These are phyloP conservation scores for Olyra latifolia DNA, from an alignment of 176 grass and related monocot species.

Conservation along the genomic window DNA sequence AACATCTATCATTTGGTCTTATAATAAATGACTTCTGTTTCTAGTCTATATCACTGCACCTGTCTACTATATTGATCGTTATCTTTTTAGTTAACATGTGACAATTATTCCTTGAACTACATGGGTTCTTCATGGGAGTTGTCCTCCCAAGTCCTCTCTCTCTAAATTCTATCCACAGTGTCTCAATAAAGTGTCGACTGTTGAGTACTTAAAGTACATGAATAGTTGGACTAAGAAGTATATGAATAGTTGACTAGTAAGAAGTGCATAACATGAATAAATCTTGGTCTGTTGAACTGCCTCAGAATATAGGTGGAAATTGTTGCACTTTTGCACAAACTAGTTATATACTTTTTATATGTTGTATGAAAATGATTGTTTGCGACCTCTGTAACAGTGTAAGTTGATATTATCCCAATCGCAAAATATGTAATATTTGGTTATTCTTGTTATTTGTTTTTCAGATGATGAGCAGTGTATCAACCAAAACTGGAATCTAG, in stretches of 20 bases:
- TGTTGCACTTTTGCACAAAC: neutral
- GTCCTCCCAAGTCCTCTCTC: neutral
- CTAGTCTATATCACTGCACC: neutral
- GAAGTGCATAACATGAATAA: neutral
- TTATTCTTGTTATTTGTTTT: slow-evolving; percentile 8
- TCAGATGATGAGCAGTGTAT: slow-evolving; percentile 63
- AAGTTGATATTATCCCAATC: neutral
- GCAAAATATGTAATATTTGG: slow-evolving; percentile 8
- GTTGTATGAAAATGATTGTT: neutral
- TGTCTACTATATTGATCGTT: neutral
- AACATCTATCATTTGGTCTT: neutral
- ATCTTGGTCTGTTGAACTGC: neutral
- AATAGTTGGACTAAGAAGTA: neutral
- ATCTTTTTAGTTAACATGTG: neutral
- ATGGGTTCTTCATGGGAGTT: neutral
- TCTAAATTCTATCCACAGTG: neutral
- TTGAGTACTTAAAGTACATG: neutral
- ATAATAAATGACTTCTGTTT: neutral
- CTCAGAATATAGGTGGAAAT: neutral
- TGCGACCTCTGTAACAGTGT: neutral
- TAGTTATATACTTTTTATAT: neutral
- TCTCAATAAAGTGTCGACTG: neutral
- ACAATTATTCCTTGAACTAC: neutral
- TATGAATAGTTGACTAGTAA: neutral
- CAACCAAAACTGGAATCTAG: slow-evolving; percentile 43